These are phyloP conservation scores for Penicillium cinerascens DNA, from an alignment of 495 filamentous ascomycete species.

Conservation along the genomic window DNA sequence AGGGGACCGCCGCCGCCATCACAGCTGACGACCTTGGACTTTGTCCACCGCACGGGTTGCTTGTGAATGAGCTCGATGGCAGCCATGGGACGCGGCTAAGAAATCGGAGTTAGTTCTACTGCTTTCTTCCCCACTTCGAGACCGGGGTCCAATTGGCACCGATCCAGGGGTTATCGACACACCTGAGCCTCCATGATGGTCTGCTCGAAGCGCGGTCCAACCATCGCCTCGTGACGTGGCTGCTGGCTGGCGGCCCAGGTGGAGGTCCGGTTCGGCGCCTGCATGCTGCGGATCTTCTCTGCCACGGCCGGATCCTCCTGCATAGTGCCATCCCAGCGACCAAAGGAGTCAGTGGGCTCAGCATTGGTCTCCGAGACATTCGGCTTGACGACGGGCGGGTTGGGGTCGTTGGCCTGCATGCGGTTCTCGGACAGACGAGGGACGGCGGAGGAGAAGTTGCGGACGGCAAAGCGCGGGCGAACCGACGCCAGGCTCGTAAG, in stretches of 20 bases:
- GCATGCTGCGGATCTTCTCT: conserved; percentile 58
- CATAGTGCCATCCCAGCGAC: conserved; percentile 40
- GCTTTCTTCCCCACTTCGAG: conserved; percentile 1
- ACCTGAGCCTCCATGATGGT: conserved; percentile 89
- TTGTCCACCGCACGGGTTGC: conserved; percentile 89
- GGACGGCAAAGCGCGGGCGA: conserved; percentile 34
- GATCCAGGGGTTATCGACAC: conserved; percentile 24
- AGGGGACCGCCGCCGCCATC: conserved; percentile 91
- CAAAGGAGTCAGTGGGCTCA: conserved; percentile 48
- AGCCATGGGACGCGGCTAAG: conserved; percentile 77
- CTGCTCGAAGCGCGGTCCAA: conserved; percentile 93
- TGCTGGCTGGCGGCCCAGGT: conserved; percentile 84
- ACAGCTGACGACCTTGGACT: conserved; percentile 75
- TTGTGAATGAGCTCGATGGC: conserved; percentile 96
- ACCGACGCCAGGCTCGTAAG: conserved; percentile 38
- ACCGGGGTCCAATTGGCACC: not conserved
- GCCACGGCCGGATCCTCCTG: conserved; percentile 58
- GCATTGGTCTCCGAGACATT: conserved; percentile 62
- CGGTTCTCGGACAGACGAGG: conserved; percentile 48
- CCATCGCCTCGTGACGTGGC: conserved; percentile 77
- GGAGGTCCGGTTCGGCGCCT: conserved; percentile 80
- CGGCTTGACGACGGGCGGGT: conserved; percentile 40
- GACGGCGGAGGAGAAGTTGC: conserved; percentile 48
- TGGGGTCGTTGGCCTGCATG: conserved; percentile 53
- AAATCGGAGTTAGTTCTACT: conserved; percentile 11